A percentile compares a stretch with the other conserved stretches of the same genome.
Evolutionary conservation across 129 eudicot genomes (phyloP).

Genomic region (Lactuca saligna): DNA sequence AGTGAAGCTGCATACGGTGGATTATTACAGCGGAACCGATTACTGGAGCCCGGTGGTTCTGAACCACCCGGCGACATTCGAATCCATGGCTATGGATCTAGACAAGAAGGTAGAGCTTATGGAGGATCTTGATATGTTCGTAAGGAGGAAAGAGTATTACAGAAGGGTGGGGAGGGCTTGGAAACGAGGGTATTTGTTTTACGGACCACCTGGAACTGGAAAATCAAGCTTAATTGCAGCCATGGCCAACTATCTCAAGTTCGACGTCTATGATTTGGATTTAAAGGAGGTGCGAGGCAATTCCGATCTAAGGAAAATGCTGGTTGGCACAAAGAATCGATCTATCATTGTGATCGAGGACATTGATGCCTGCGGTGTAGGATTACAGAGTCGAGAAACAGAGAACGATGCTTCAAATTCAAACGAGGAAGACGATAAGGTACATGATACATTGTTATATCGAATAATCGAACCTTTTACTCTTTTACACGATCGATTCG

Average conservation of each 20-base stretch:
- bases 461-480: neutral
- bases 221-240: slow-evolving; percentile 81
- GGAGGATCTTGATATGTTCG: slow-evolving; percentile 53
- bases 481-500: too few relatives aligned
- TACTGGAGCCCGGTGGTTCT: slow-evolving; percentile 61
- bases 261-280: slow-evolving; percentile 71
- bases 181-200: slow-evolving; percentile 70
- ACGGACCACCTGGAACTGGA: slow-evolving; percentile 77
- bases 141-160: slow-evolving; percentile 58
- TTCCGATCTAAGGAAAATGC: slow-evolving; percentile 54
- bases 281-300: slow-evolving; percentile 56
- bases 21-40: slow-evolving; percentile 42
- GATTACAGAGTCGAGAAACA: slow-evolving; percentile 43
- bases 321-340: slow-evolving; percentile 50
- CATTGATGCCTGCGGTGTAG: slow-evolving; percentile 61
- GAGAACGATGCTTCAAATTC: neutral
- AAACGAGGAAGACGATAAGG: slow-evolving; percentile 44
- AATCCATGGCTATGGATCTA: slow-evolving; percentile 59
- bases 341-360: slow-evolving; percentile 69
- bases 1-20: slow-evolving; percentile 54
- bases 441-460: slow-evolving; percentile 2
- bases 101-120: slow-evolving; percentile 32
- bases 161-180: slow-evolving; percentile 68
- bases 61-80: slow-evolving; percentile 62
- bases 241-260: slow-evolving; percentile 68